Evolutionary conservation across 768 basidiomycete species (phyloP).

Genomic region (Russula virescens): DNA sequence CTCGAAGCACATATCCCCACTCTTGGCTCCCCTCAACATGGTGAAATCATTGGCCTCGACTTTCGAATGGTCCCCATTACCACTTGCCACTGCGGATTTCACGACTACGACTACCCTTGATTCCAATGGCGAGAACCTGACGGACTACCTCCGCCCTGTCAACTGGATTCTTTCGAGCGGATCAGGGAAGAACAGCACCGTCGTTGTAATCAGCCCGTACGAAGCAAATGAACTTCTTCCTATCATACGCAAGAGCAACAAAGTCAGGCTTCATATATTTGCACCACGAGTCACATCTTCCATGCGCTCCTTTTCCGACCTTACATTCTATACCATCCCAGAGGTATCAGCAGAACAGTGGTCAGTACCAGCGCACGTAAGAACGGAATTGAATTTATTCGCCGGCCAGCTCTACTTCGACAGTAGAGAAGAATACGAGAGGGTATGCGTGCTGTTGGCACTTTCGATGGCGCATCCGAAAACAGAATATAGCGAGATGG

Average conservation of each 20-base stretch:
- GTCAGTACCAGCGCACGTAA: conserved; percentile 5
- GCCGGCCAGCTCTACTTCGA: conserved; percentile 22
- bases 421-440: conserved; percentile 12
- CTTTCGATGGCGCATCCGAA: conserved; percentile 15
- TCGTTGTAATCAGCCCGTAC: conserved; percentile 15
- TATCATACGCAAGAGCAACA: conserved; percentile 8
- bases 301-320: conserved; percentile 14
- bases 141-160: conserved; percentile 18
- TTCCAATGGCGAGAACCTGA: background rate
- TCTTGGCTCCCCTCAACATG: conserved; percentile 1
- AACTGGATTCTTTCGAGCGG: conserved; percentile 18
- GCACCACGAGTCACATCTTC: conserved; percentile 8
- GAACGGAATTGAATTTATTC: conserved; percentile 8
- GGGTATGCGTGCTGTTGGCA: conserved; percentile 13
- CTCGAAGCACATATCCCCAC: background rate
- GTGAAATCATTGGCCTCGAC: background rate
- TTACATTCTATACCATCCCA: conserved; percentile 8
- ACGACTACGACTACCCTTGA: background rate
- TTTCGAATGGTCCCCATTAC: conserved; percentile 6
- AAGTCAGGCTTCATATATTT: conserved; percentile 15
- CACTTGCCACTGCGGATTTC: conserved; percentile 14
- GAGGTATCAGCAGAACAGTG: background rate
- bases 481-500: background rate
- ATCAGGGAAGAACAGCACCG: background rate
- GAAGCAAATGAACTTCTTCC: conserved; percentile 19